Percentiles rank a stretch among this genome's conserved stretches.
phyloP scores from a whole-genome alignment of 257 asterid genomes.

The Fraxinus pennsylvanica region DNA sequence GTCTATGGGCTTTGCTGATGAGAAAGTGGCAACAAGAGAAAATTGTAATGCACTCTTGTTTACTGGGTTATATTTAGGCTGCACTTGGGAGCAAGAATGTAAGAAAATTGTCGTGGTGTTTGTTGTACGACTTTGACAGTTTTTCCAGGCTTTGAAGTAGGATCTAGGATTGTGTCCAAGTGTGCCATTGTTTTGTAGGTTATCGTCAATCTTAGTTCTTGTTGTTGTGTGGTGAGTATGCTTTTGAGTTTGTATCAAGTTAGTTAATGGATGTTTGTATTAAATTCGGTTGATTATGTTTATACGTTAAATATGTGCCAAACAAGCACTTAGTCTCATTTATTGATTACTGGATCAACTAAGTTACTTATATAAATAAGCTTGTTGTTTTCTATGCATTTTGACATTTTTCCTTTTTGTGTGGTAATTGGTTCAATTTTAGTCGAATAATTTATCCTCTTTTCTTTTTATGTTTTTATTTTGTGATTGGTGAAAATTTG shows the following conservation, averaged over 20 bases:
- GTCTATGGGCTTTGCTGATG: background rate
- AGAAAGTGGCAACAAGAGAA: background rate
- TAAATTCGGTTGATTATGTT: no score
- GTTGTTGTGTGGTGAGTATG: background rate
- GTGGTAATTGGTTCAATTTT: background rate
- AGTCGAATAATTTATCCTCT: conserved; percentile 5
- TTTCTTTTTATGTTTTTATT: background rate
- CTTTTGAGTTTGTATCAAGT: background rate
- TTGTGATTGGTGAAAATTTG: background rate
- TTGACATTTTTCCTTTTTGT: background rate
- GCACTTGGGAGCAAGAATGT: conserved; percentile 6
- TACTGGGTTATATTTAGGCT: background rate
- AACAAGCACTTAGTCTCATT: background rate
- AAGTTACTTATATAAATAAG: background rate
- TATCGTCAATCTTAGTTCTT: conserved; percentile 6
- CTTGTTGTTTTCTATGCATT: background rate
- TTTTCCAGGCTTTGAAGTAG: background rate
- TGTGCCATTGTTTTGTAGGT: conserved; percentile 2
- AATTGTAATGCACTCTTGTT: background rate
- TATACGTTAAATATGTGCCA: no score
- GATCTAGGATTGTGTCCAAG: conserved; percentile 4
- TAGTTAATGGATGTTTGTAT: no score
- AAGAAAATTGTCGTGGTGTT: background rate
- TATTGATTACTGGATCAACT: background rate
- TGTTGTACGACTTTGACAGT: background rate